Conservation (phyloP, 2,329 filamentous ascomycete species). For the Ambrosiella xylebori region DNA sequence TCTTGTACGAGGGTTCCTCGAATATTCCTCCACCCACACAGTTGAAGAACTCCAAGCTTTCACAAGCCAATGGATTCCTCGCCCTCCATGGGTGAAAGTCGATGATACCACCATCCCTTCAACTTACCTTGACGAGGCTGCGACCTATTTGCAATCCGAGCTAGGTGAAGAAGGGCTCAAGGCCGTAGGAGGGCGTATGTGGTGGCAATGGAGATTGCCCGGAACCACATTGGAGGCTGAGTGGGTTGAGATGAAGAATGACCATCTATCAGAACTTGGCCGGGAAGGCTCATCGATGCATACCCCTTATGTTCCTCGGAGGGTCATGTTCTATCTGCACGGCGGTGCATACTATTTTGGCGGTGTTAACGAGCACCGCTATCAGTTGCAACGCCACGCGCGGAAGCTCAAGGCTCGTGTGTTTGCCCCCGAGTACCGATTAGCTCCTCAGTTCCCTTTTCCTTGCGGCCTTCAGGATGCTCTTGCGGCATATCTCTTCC, state of each 20-base stretch:
- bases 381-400: slow-evolving; percentile 91
- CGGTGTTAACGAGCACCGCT: slow-evolving; percentile 90
- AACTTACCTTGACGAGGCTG: slow-evolving; percentile 47
- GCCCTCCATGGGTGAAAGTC: slow-evolving; percentile 71
- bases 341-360: slow-evolving; percentile 94
- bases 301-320: slow-evolving; percentile 21
- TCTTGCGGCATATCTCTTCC: slow-evolving; percentile 68
- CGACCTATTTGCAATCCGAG: slow-evolving; percentile 50
- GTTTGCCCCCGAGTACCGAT: slow-evolving; percentile 69
- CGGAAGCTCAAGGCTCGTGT: slow-evolving; percentile 82
- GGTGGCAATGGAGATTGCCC: slow-evolving; percentile 78
- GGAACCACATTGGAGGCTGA: slow-evolving; percentile 56
- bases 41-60: slow-evolving; percentile 90
- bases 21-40: slow-evolving; percentile 71
- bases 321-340: slow-evolving; percentile 86
- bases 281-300: slow-evolving; percentile 40
- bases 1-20: slow-evolving; percentile 70
- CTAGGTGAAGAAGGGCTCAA: slow-evolving; percentile 61
- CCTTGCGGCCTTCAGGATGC: slow-evolving; percentile 86
- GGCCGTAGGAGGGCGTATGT: slow-evolving; percentile 60
- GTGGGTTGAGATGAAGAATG: slow-evolving; percentile 89
- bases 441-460: slow-evolving; percentile 89
- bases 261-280: slow-evolving; percentile 31
- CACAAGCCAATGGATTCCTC: slow-evolving; percentile 79
- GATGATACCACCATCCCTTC: slow-evolving; percentile 50